Conservation (phyloP, 768 basidiomycete species). For the Pleurotus salmoneostramineus region DNA sequence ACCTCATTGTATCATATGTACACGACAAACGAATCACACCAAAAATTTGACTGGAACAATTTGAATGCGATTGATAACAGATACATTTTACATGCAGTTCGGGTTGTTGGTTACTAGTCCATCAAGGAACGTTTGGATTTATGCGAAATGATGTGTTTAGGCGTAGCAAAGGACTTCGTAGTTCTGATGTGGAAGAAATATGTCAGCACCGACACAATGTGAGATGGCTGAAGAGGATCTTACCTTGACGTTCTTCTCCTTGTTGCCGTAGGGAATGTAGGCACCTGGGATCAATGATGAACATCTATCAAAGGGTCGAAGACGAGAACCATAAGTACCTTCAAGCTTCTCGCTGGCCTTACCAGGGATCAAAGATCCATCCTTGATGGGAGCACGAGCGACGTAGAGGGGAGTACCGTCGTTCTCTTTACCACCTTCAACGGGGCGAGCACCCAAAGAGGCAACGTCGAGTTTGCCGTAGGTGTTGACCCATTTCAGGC, state of each 20-base stretch:
- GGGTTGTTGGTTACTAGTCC: background rate
- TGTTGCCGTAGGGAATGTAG: constrained; percentile 43
- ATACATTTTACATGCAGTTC: background rate
- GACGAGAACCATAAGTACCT: constrained; percentile 25
- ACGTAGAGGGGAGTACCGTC: constrained; percentile 61
- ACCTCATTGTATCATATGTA: no score
- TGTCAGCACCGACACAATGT: background rate
- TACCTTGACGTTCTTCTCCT: constrained; percentile 6
- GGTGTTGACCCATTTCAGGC: constrained; percentile 53
- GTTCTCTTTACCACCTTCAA: constrained; percentile 66
- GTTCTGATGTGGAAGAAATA: constrained; percentile 16
- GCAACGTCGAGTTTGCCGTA: constrained; percentile 41
- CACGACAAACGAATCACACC: no score
- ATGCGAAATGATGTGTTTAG: background rate
- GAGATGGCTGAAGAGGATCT: background rate
- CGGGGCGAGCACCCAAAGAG: constrained; percentile 43
- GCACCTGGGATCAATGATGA: constrained; percentile 30
- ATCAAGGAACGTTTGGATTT: background rate
- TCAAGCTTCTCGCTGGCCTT: constrained; percentile 54
- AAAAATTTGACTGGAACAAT: background rate
- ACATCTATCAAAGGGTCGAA: background rate
- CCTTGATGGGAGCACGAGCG: constrained; percentile 49
- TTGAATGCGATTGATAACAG: background rate
- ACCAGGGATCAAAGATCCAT: constrained; percentile 52
- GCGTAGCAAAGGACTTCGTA: constrained; percentile 35